Evolutionary conservation across 1,139 yeast genomes (phyloP).

Genomic region (Geotrichum carabidarum): DNA sequence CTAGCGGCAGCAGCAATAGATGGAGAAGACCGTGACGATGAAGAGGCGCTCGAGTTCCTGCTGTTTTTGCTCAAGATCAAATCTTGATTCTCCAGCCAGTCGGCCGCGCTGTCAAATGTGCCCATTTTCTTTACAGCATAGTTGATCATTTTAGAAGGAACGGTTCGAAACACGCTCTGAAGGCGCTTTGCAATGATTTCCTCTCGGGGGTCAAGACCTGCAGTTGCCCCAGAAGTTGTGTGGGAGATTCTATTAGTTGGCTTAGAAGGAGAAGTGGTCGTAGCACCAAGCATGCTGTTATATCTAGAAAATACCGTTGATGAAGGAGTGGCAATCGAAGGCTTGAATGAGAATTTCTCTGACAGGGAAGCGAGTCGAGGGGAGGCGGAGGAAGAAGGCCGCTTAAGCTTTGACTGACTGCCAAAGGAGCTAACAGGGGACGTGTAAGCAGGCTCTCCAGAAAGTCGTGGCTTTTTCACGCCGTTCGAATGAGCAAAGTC

Average conservation of each 20-base stretch:
- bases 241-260: conserved; percentile 11
- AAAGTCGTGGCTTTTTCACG: conserved; percentile 2
- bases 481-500: not conserved
- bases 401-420: conserved; percentile 15
- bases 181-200: conserved; percentile 25
- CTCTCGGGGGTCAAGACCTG: conserved; percentile 18
- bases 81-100: conserved; percentile 32
- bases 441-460: not conserved
- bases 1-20: not conserved
- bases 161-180: conserved; percentile 31
- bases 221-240: conserved; percentile 2
- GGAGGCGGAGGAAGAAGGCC: conserved; percentile 17
- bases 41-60: conserved; percentile 11
- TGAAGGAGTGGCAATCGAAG: conserved; percentile 7
- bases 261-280: conserved; percentile 1
- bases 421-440: not conserved
- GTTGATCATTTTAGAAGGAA: conserved; percentile 30
- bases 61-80: conserved; percentile 9
- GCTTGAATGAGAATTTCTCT: conserved; percentile 26
- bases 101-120: conserved; percentile 37
- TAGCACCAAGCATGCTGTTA: conserved; percentile 19
- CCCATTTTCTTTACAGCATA: conserved; percentile 35
- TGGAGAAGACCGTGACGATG: conserved; percentile 9
- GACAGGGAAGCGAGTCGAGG: conserved; percentile 24
- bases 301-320: conserved; percentile 26